Conservation (phyloP, 495 filamentous ascomycete species). For the Lasiosphaeris hirsuta region DNA sequence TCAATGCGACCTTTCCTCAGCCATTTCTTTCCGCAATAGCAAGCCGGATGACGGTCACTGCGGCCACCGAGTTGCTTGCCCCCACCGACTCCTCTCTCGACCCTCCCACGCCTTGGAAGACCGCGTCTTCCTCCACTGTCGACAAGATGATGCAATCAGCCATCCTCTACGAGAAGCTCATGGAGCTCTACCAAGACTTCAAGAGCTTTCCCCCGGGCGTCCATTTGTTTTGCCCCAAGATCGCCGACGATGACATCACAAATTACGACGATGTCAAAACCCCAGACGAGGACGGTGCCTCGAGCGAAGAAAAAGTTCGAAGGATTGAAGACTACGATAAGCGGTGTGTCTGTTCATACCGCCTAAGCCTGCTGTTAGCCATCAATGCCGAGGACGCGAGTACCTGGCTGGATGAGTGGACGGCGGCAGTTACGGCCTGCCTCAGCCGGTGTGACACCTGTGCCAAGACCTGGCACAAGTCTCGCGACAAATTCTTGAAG, state of each 20-base stretch:
- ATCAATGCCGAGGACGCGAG: slow-evolving; percentile 60
- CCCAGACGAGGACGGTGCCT: slow-evolving; percentile 27
- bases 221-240: slow-evolving; percentile 46
- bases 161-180: slow-evolving; percentile 18
- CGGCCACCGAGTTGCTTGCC: neutral
- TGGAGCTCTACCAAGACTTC: slow-evolving; percentile 29
- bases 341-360: slow-evolving; percentile 56
- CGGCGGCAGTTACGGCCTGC: slow-evolving; percentile 38
- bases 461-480: slow-evolving; percentile 74
- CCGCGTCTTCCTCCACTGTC: neutral
- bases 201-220: slow-evolving; percentile 24
- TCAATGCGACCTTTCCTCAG: neutral
- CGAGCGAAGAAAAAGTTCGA: slow-evolving; percentile 37
- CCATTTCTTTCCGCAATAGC: neutral
- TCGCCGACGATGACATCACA: slow-evolving; percentile 41
- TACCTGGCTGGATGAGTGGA: slow-evolving; percentile 57
- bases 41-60: slow-evolving; percentile 4
- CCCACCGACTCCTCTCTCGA: neutral
- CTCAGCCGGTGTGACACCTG: slow-evolving; percentile 75
- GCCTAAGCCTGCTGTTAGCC: slow-evolving; percentile 64
- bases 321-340: slow-evolving; percentile 45
- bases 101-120: neutral
- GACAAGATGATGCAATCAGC: slow-evolving; percentile 25
- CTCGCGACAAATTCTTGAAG: slow-evolving; percentile 28
- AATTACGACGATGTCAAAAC: slow-evolving; percentile 53